Evolutionary conservation across 768 basidiomycete genomes (phyloP).

Genomic region (Lentinula raphanica): DNA sequence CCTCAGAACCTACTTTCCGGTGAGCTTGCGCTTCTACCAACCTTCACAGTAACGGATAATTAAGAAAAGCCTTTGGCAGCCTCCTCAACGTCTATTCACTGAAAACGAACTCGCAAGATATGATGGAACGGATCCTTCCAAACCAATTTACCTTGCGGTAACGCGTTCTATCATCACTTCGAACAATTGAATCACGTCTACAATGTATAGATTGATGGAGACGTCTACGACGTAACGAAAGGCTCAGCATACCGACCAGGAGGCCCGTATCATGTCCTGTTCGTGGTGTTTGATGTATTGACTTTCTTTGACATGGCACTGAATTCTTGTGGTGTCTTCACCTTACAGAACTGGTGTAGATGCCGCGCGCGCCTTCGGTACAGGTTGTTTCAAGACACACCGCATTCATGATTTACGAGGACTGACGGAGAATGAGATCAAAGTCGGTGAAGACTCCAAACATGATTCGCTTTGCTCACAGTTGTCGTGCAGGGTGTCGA

Average conservation of each 20-base stretch:
- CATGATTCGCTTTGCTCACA: background rate
- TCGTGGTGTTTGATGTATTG: slow-evolving; percentile 18
- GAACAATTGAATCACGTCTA: slow-evolving; percentile 2
- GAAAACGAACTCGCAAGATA: slow-evolving; percentile 60
- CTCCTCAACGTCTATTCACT: slow-evolving; percentile 67
- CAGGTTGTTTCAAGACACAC: slow-evolving; percentile 89
- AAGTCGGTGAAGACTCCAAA: slow-evolving; percentile 38
- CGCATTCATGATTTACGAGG: slow-evolving; percentile 89
- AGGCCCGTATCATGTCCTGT: slow-evolving; percentile 77
- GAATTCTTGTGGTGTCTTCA: slow-evolving; percentile 14
- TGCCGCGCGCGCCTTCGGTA: slow-evolving; percentile 88
- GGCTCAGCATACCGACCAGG: slow-evolving; percentile 83
- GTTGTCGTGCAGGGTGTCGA: slow-evolving; percentile 50
- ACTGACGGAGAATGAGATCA: slow-evolving; percentile 62
- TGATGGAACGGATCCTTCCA: slow-evolving; percentile 61
- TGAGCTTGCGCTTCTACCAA: slow-evolving; percentile 23
- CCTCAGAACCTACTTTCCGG: slow-evolving; percentile 61
- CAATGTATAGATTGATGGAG: slow-evolving; percentile 71
- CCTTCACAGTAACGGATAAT: background rate
- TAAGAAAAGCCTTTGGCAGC: slow-evolving; percentile 25
- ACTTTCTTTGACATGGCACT: slow-evolving; percentile 16
- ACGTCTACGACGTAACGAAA: slow-evolving; percentile 88
- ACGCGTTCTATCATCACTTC: slow-evolving; percentile 21
- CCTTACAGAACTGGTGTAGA: slow-evolving; percentile 72
- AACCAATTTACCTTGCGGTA: slow-evolving; percentile 83